These are phyloP conservation scores for Podaxis carcinomalis DNA, from an alignment of 768 basidiomycete species.

Conservation along the genomic window DNA sequence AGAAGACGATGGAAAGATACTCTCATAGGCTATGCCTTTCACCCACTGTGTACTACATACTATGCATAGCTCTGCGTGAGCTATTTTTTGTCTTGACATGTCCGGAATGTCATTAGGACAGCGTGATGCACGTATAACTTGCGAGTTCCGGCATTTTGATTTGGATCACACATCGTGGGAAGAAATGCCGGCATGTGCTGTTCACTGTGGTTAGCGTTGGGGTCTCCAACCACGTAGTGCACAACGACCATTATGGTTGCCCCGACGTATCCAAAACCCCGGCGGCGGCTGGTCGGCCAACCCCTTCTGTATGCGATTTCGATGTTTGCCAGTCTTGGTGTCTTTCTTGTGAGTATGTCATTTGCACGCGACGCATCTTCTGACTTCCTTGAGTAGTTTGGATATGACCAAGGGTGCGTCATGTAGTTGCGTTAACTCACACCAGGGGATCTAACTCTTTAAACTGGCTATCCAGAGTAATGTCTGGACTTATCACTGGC, in stretches of 20 bases:
- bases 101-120: too few species aligned
- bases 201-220: neutral
- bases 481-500: conserved; percentile 83
- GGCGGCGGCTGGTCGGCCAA: conserved; percentile 60
- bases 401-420: conserved; percentile 73
- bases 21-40: too few species aligned
- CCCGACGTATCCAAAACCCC: conserved; percentile 26
- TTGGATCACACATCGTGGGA: too few species aligned
- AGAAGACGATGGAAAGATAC: too few species aligned
- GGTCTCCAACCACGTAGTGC: neutral
- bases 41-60: too few species aligned
- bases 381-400: conserved; percentile 41
- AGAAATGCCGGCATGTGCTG: too few species aligned
- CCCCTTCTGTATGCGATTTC: conserved; percentile 68
- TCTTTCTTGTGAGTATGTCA: conserved; percentile 59
- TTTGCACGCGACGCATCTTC: conserved; percentile 10
- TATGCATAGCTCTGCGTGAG: too few species aligned
- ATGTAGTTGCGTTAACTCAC: neutral
- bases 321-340: conserved; percentile 71
- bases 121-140: too few species aligned
- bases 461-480: conserved; percentile 43
- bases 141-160: too few species aligned
- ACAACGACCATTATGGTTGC: conserved; percentile 14
- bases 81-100: too few species aligned
- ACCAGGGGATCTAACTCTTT: conserved; percentile 8